Evolutionary conservation across 73 alveolate genomes (phyloP).

Genomic region (Symbiodinium natans): DNA sequence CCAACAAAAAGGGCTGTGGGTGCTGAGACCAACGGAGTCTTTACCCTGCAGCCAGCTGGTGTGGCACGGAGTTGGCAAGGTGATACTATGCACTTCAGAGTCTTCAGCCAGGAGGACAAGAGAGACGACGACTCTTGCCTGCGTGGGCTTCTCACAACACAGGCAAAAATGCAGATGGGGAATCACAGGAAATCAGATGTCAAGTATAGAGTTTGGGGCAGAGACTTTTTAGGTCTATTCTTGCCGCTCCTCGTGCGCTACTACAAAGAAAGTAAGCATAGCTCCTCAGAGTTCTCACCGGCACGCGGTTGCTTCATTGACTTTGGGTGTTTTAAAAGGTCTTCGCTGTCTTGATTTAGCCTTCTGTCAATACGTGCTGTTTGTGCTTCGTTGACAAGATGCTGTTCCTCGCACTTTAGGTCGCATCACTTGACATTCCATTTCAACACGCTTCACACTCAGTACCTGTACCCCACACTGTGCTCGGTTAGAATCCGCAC

Average conservation of each 20-base stretch:
- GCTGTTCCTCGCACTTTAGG: too few species aligned
- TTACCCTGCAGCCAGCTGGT: background rate
- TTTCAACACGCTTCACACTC: too few species aligned
- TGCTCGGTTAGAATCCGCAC: too few species aligned
- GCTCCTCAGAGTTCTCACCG: background rate
- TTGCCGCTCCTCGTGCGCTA: background rate
- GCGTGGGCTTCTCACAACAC: background rate
- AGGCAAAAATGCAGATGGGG: background rate
- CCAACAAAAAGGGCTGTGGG: background rate
- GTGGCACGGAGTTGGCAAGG: background rate
- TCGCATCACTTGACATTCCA: too few species aligned
- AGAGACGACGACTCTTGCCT: conserved; percentile 33
- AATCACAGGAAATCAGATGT: background rate
- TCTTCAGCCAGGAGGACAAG: conserved; percentile 69
- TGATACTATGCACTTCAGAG: conserved; percentile 79
- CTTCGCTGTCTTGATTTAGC: too few species aligned
- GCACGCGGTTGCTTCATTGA: background rate
- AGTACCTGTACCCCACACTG: too few species aligned
- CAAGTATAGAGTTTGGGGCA: background rate
- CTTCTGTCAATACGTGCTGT: too few species aligned
- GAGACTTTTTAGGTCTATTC: too few species aligned
- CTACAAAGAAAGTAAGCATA: background rate
- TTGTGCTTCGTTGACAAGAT: too few species aligned
- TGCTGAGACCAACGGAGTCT: background rate
- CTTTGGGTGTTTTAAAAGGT: too few species aligned